Evolutionary conservation across 2,329 filamentous ascomycete species (phyloP).

Genomic region (Tolypocladium paradoxum): DNA sequence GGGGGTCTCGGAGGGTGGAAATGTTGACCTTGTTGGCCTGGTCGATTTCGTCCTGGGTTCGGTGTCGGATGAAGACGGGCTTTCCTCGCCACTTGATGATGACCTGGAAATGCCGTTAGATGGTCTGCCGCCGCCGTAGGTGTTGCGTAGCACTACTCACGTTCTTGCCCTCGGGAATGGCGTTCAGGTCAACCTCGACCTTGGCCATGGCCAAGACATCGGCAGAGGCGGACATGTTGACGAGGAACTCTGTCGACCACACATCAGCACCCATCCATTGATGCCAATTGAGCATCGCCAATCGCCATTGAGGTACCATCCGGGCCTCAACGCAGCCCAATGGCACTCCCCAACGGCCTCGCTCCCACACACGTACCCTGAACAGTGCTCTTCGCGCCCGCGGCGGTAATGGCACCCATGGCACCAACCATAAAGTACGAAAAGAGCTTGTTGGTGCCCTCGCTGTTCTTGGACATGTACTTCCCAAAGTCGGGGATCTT

Average conservation of each 20-base stretch:
- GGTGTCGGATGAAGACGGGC: constrained; percentile 99
- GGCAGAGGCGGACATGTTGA: constrained; percentile 99
- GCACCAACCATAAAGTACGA: constrained; percentile 98
- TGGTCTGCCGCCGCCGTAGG: constrained; percentile 1
- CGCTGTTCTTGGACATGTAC: constrained; percentile 63
- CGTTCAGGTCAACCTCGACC: constrained; percentile 87
- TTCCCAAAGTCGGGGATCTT: constrained; percentile 83
- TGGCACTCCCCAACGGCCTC: constrained; percentile 10
- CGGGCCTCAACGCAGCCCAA: constrained; percentile 8
- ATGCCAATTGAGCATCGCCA: neutral
- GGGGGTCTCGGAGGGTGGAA: constrained; percentile 76
- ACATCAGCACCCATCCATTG: constrained; percentile 18
- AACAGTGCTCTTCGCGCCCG: constrained; percentile 94
- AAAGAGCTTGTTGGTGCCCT: constrained; percentile 74
- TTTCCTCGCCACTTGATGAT: constrained; percentile 99
- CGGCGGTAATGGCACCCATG: constrained; percentile 82
- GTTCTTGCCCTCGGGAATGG: constrained; percentile 99
- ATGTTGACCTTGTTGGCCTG: constrained; percentile 86
- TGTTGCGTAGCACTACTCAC: constrained; percentile 41
- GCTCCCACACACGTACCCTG: constrained; percentile 59
- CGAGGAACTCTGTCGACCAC: constrained; percentile 72
- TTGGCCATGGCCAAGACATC: constrained; percentile 98
- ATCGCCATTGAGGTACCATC: constrained; percentile 3
- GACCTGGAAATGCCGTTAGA: constrained; percentile 43
- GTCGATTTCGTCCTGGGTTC: constrained; percentile 84